Base-by-base conservation (phyloP, 257 asterid genomes). In the Ophiorrhiza pumila region DNA sequence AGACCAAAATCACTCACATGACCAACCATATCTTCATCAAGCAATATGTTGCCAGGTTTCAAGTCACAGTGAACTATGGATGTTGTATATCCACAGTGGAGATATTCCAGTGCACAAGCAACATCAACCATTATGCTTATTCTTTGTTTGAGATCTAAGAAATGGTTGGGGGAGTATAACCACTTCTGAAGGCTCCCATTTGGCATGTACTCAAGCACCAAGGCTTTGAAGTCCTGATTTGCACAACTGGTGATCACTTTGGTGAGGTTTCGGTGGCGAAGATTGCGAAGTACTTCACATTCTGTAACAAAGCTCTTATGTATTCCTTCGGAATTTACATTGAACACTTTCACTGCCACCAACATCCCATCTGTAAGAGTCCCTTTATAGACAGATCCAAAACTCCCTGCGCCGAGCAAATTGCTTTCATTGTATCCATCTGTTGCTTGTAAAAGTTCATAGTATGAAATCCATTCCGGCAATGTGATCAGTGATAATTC, bases 171-270 rank as follows among this genome's bases (percentile, higher is more conserved):
- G 2, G 71, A 63, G 37, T 73, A 18, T 43, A 73, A 25, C 77
- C 77, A 62, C 14, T 25, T 73, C 4, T 63, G 71, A 17, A 73
- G 77, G 34, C 31, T 50, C 31, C 69, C 76, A 13, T 60, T 72
- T 1, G 50, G 15, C 69, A 60, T 72, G 31, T 42, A 72, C 0
- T 72, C 71, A 5, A 73, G 63, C 0, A 73, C 39, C 17, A 63
- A 7, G 2, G 71, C 71, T 52, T 17, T 73, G 37, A 73, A 61
- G n/a, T 63, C 71, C 4, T 2, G 18, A 37, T 50, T 73, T 4
- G 62, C 8, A n/a, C 76, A 72, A n/a, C 34, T 49, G 4, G 58
- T 23, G 46, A 59, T 43, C 20, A 71, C 42, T 29, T 72, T 60
- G 17, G 76, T 45, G 4, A 46, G 69, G 20, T 72, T 59, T 1